These are phyloP conservation scores for Chlamydomonas schloesseri DNA, from an alignment of 139 green algal species.

Conservation along the genomic window DNA sequence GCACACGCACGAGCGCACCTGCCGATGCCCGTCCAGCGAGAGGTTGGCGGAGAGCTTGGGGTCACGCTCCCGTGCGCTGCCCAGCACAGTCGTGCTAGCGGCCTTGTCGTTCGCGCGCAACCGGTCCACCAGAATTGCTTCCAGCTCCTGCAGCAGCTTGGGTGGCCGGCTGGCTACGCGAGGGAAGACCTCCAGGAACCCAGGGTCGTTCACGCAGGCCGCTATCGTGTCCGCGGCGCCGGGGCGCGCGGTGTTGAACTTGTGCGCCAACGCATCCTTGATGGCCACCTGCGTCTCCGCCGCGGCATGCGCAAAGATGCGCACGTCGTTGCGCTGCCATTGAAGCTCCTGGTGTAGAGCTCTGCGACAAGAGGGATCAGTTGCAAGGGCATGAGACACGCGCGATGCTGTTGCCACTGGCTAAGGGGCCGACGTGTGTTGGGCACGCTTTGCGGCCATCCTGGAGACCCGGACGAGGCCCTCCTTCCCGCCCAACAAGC, in stretches of 20 bases:
- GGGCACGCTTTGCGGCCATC: neutral
- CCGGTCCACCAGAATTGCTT: constrained; percentile 59
- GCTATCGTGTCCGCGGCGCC: neutral
- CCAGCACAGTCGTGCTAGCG: constrained; percentile 27
- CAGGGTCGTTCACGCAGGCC: constrained; percentile 32
- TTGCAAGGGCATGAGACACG: too few relatives aligned
- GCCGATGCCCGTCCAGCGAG: constrained; percentile 59
- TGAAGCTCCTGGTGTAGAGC: constrained; percentile 33
- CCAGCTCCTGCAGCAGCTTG: constrained; percentile 63
- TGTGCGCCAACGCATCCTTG: constrained; percentile 24
- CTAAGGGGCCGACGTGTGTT: neutral
- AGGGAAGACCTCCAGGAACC: constrained; percentile 60
- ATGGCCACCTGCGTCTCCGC: constrained; percentile 53
- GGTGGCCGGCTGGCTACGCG: constrained; percentile 52
- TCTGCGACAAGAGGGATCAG: neutral
- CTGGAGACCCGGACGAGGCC: too few relatives aligned
- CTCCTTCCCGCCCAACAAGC: too few relatives aligned
- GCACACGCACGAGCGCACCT: constrained; percentile 24
- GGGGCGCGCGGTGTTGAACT: neutral
- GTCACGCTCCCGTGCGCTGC: constrained; percentile 50
- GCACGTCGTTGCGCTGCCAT: constrained; percentile 46
- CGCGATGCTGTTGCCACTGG: too few relatives aligned
- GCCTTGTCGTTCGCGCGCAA: constrained; percentile 49
- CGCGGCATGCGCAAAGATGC: constrained; percentile 56
- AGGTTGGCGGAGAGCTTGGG: constrained; percentile 64